Conservation (phyloP, 768 basidiomycete genomes). For the Panellus pusillus region DNA sequence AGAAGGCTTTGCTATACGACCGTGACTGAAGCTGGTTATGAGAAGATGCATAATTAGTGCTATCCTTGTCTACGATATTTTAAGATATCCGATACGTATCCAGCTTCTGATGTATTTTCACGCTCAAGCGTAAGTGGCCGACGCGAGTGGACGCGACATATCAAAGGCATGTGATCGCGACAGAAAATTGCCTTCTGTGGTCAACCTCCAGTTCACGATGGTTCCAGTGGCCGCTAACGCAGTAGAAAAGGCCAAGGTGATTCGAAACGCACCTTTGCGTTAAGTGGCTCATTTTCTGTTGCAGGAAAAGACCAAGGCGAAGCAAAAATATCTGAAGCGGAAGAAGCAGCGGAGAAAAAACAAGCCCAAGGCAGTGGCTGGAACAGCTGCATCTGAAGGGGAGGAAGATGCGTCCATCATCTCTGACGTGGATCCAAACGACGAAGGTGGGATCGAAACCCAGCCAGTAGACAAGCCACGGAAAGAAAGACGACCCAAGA, state of each 20-base stretch:
- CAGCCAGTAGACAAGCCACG: conserved; percentile 12
- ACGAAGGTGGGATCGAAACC: conserved; percentile 13
- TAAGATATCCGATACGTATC: too few relatives aligned
- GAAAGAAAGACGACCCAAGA: conserved; percentile 37
- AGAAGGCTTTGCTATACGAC: conserved; percentile 14
- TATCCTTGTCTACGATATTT: too few relatives aligned
- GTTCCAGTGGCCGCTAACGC: background rate
- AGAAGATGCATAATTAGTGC: too few relatives aligned
- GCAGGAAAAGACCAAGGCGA: conserved; percentile 68
- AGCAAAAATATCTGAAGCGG: conserved; percentile 68
- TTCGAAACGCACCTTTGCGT: background rate
- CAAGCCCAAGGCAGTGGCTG: conserved; percentile 22
- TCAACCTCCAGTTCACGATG: too few relatives aligned
- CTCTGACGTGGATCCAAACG: conserved; percentile 20
- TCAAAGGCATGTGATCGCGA: too few relatives aligned
- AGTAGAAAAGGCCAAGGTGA: conserved; percentile 7
- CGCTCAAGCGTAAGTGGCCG: too few relatives aligned
- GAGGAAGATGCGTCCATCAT: conserved; percentile 25
- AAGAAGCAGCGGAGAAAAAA: conserved; percentile 68
- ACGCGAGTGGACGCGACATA: too few relatives aligned
- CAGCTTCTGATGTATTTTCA: too few relatives aligned
- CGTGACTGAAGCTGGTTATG: background rate
- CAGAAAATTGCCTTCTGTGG: too few relatives aligned
- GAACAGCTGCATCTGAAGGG: conserved; percentile 26
- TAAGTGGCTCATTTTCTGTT: too few relatives aligned